Evolutionary conservation across 2,329 filamentous ascomycete genomes (phyloP).

Genomic region (Amesomyces nigricolor): DNA sequence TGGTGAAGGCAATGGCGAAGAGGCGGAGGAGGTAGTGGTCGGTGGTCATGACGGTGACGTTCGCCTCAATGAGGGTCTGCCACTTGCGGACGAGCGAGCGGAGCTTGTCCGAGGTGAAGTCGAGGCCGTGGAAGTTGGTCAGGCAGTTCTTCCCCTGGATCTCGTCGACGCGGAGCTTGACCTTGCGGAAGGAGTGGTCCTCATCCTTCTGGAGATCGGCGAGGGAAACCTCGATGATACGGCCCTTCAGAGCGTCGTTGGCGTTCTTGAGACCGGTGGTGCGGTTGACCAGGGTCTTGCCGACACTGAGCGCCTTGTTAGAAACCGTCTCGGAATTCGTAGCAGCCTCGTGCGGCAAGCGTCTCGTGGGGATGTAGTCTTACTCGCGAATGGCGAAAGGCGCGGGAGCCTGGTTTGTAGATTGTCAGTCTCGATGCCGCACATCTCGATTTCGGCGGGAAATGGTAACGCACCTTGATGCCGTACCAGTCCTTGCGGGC

Average conservation of each 20-base stretch:
- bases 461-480: conserved; percentile 66
- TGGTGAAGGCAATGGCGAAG: conserved; percentile 99
- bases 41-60: conserved; percentile 99
- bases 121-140: conserved; percentile 99
- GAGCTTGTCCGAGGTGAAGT: conserved; percentile 99
- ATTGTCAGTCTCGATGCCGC: conserved; percentile 22
- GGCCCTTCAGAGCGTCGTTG: conserved; percentile 97
- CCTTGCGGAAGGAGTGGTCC: conserved; percentile 99
- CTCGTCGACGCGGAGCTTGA: conserved; percentile 98
- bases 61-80: conserved; percentile 99
- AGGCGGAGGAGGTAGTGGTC: conserved; percentile 99
- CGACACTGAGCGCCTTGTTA: conserved; percentile 63
- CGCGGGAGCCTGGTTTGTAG: conserved; percentile 65
- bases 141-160: conserved; percentile 99
- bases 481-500: conserved; percentile 99
- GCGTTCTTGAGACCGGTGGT: conserved; percentile 99
- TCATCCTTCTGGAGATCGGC: conserved; percentile 99
- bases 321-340: conserved; percentile 17
- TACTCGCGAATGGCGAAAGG: conserved; percentile 97
- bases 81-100: conserved; percentile 99
- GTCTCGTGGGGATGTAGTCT: conserved; percentile 37
- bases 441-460: background rate
- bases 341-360: conserved; percentile 8
- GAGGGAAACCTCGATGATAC: conserved; percentile 97
- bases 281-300: conserved; percentile 99